A percentile compares a stretch with the other conserved stretches of the same genome.
Evolutionary conservation across 129 eudicot species (phyloP).

Genomic region (Chrysanthemum makinoi): DNA sequence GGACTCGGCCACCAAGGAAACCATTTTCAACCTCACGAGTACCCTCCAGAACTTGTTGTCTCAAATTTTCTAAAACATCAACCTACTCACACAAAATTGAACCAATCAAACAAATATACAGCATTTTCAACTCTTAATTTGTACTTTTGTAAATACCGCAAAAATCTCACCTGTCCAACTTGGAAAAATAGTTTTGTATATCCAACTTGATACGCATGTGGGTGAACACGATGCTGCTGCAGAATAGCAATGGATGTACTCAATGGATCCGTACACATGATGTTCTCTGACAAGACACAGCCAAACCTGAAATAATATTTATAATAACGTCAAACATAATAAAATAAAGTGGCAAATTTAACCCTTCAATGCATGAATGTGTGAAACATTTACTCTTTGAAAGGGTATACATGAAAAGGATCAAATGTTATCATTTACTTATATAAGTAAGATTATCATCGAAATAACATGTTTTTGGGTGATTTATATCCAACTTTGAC

Average conservation of each 20-base stretch:
- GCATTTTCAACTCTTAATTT: background rate
- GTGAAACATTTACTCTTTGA: too few species aligned
- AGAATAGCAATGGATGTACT: slow-evolving; percentile 74
- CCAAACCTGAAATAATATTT: slow-evolving; percentile 59
- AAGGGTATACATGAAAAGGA: too few species aligned
- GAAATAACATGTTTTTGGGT: too few species aligned
- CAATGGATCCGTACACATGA: slow-evolving; percentile 64
- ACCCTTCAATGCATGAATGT: background rate
- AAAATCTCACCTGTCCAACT: slow-evolving; percentile 57
- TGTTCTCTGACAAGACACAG: slow-evolving; percentile 57
- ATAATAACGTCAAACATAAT: background rate
- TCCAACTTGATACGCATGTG: slow-evolving; percentile 89
- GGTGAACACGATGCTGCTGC: slow-evolving; percentile 61
- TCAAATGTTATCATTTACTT: too few species aligned
- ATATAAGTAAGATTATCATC: too few species aligned
- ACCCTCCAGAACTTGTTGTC: slow-evolving; percentile 69
- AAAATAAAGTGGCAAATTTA: background rate
- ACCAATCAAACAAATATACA: slow-evolving; percentile 3
- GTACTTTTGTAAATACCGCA: background rate
- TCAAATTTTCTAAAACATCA: slow-evolving; percentile 59
- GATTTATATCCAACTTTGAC: too few species aligned
- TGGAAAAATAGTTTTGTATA: slow-evolving; percentile 80
- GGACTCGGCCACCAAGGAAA: slow-evolving; percentile 61
- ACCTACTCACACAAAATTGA: slow-evolving; percentile 42
- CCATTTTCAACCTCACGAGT: slow-evolving; percentile 59